phyloP scores from a whole-genome alignment of 805 yeast species.

The Wickerhamomyces bovis region DNA sequence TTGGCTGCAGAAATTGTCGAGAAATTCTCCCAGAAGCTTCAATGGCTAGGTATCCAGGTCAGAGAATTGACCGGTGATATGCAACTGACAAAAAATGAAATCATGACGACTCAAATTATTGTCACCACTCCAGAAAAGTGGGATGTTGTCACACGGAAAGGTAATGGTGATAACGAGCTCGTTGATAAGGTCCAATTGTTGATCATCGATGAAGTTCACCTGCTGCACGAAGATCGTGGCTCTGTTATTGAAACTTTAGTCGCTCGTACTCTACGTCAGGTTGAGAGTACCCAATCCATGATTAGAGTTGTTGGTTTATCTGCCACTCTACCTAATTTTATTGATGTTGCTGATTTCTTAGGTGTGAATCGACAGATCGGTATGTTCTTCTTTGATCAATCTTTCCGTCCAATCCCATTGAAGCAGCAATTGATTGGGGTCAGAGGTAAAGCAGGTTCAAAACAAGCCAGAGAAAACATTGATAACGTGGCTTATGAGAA shows the following conservation, averaged over 20 bases:
- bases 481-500: constrained; percentile 77
- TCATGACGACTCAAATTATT: constrained; percentile 74
- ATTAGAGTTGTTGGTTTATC: constrained; percentile 91
- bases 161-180: constrained; percentile 80
- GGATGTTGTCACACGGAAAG: constrained; percentile 96
- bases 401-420: constrained; percentile 90
- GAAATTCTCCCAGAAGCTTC: constrained; percentile 68
- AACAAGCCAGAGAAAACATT: constrained; percentile 58
- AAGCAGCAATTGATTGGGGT: constrained; percentile 87
- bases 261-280: constrained; percentile 91
- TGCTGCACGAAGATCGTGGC: constrained; percentile 96
- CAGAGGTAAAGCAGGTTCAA: constrained; percentile 76
- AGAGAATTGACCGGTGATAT: constrained; percentile 92
- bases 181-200: constrained; percentile 78
- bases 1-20: constrained; percentile 95
- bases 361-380: constrained; percentile 89
- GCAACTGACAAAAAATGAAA: constrained; percentile 82
- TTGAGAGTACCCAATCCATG: constrained; percentile 90
- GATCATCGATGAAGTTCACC: constrained; percentile 94
- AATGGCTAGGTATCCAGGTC: constrained; percentile 83
- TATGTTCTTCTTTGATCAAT: constrained; percentile 89
- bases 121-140: constrained; percentile 96
- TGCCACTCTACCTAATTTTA: constrained; percentile 86
- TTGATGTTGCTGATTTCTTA: constrained; percentile 91
- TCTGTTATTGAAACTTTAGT: constrained; percentile 94